A percentile compares a stretch with the other conserved stretches of the same genome.
Evolutionary conservation across 495 filamentous ascomycete genomes (phyloP).

Genomic region (Annulohypoxylon bovei): DNA sequence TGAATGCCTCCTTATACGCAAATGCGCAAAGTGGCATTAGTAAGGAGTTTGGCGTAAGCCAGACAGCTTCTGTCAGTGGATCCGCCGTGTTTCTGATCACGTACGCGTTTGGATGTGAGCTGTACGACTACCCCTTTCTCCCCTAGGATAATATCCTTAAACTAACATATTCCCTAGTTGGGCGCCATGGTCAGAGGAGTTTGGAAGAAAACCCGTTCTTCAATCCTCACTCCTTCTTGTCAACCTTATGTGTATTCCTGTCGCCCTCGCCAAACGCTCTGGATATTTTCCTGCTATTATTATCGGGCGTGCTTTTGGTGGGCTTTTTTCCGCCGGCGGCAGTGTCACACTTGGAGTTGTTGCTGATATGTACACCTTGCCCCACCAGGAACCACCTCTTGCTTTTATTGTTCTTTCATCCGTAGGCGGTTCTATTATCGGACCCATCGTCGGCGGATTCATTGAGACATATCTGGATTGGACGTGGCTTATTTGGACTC

Average conservation of each 20-base stretch:
- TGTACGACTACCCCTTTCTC: slow-evolving; percentile 45
- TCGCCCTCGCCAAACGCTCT: slow-evolving; percentile 69
- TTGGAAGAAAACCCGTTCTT: slow-evolving; percentile 75
- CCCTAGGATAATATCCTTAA: neutral
- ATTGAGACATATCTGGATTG: slow-evolving; percentile 64
- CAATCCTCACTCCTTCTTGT: slow-evolving; percentile 76
- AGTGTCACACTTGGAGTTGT: slow-evolving; percentile 86
- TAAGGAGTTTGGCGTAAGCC: slow-evolving; percentile 69
- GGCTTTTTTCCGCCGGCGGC: slow-evolving; percentile 78
- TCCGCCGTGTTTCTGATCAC: slow-evolving; percentile 76
- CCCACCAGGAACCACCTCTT: slow-evolving; percentile 74
- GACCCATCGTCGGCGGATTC: slow-evolving; percentile 70
- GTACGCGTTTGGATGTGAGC: slow-evolving; percentile 83
- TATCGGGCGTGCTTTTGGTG: slow-evolving; percentile 73
- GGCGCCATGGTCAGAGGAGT: slow-evolving; percentile 85
- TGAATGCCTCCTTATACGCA: slow-evolving; percentile 78
- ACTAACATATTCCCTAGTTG: slow-evolving; percentile 54
- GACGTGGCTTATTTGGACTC: slow-evolving; percentile 86
- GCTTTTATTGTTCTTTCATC: slow-evolving; percentile 71
- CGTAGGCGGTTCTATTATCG: slow-evolving; percentile 69
- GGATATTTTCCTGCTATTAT: slow-evolving; percentile 70
- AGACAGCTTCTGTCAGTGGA: slow-evolving; percentile 70
- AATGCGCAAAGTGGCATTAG: slow-evolving; percentile 70
- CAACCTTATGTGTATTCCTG: slow-evolving; percentile 80
- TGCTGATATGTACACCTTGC: slow-evolving; percentile 78